Evolutionary conservation across 202 grass and related monocot genomes (phyloP).

Genomic region (Saccharum hybrid): DNA sequence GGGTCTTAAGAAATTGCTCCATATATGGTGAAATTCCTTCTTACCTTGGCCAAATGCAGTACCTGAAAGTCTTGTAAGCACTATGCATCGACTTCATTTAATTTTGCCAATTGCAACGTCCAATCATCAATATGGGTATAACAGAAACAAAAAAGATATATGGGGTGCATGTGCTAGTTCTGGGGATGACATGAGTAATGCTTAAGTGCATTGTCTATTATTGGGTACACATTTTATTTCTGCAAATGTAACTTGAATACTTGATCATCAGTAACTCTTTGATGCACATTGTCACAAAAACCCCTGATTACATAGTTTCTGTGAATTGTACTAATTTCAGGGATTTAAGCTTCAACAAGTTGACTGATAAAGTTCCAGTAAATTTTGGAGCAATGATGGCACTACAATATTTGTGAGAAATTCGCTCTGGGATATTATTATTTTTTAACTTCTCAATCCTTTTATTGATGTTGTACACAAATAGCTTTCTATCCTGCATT

Average conservation of each 20-base stretch:
- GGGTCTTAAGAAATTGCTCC: conserved; percentile 86
- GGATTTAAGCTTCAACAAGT: conserved; percentile 90
- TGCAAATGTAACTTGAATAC: neutral
- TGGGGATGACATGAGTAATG: conserved; percentile 19
- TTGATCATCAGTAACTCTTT: neutral
- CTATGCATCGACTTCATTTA: conserved; percentile 37
- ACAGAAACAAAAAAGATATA: neutral
- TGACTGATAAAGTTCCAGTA: conserved; percentile 67
- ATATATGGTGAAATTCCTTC: conserved; percentile 75
- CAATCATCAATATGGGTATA: conserved; percentile 5
- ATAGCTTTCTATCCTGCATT: conserved; percentile 12
- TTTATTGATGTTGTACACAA: conserved; percentile 40
- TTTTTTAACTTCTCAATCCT: conserved; percentile 19
- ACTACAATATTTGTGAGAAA: conserved; percentile 73
- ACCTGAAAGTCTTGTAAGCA: conserved; percentile 84
- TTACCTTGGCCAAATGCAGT: conserved; percentile 77
- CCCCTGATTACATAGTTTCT: neutral
- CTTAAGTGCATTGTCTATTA: neutral
- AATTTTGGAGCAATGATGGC: conserved; percentile 51
- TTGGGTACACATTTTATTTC: neutral
- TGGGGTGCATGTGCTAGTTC: neutral
- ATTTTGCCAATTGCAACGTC: conserved; percentile 4
- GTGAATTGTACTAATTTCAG: conserved; percentile 57
- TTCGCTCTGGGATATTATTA: conserved; percentile 43
- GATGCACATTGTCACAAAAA: neutral